A percentile compares a stretch with the other conserved stretches of the same genome.
These are phyloP conservation scores for Phyllosticta citriasiana DNA, from an alignment of 2,329 filamentous ascomycete species.

Conservation along the genomic window DNA sequence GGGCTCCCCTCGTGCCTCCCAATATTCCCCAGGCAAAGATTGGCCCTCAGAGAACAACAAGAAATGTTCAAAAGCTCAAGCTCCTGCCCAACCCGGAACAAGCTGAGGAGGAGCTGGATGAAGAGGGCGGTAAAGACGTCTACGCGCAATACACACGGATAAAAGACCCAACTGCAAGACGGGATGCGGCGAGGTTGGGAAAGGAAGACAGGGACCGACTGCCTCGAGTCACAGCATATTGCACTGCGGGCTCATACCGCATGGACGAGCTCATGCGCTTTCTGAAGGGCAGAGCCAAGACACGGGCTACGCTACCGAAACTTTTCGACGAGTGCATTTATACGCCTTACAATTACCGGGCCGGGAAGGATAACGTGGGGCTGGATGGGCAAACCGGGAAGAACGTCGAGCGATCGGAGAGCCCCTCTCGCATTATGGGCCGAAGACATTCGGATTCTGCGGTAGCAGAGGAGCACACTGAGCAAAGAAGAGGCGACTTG, in stretches of 20 bases:
- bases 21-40: conserved; percentile 55
- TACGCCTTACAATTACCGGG: conserved; percentile 76
- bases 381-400: conserved; percentile 19
- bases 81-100: conserved; percentile 85
- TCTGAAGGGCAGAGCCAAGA: conserved; percentile 72
- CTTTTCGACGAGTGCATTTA: conserved; percentile 97
- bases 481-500: conserved; percentile 49
- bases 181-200: conserved; percentile 83
- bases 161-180: conserved; percentile 85
- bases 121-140: conserved; percentile 88
- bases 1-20: conserved; percentile 43
- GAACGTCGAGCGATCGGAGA: conserved; percentile 15
- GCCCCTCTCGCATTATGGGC: conserved; percentile 30
- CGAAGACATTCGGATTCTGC: conserved; percentile 65
- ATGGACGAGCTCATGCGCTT: conserved; percentile 85
- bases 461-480: conserved; percentile 52
- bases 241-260: conserved; percentile 83
- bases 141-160: conserved; percentile 97
- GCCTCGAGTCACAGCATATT: conserved; percentile 91
- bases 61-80: conserved; percentile 94
- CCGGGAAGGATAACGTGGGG: neutral
- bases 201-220: conserved; percentile 84
- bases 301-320: conserved; percentile 74
- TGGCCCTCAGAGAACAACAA: conserved; percentile 87
- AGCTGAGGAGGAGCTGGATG: conserved; percentile 64